Evolutionary conservation across 139 green algal species (phyloP).

Genomic region (Chara braunii): DNA sequence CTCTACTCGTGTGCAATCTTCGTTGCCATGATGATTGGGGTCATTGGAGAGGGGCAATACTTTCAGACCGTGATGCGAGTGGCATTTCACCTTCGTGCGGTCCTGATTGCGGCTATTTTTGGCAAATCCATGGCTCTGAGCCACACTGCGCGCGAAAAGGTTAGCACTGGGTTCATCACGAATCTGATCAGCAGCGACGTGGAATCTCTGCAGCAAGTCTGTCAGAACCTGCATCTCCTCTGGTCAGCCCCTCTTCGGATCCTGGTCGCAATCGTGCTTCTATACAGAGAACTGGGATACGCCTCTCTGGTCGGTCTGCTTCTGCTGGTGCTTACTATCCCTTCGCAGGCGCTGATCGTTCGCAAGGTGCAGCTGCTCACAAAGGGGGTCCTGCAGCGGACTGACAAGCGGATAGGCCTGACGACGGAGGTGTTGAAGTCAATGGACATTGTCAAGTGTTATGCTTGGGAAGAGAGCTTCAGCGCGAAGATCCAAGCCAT

Average conservation of each 20-base stretch:
- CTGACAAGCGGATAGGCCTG: constrained; percentile 32
- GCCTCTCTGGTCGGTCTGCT: constrained; percentile 16
- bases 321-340: constrained; percentile 38
- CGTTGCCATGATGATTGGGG: constrained; percentile 26
- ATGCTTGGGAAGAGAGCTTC: constrained; percentile 40
- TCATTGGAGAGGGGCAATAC: constrained; percentile 34
- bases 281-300: constrained; percentile 38
- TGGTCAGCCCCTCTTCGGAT: constrained; percentile 40
- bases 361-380: constrained; percentile 5
- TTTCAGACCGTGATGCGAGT: constrained; percentile 43
- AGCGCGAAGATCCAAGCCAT: constrained; percentile 20
- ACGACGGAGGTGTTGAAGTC: constrained; percentile 34
- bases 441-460: constrained; percentile 43
- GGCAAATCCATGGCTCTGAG: constrained; percentile 30
- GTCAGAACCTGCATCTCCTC: constrained; percentile 37
- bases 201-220: constrained; percentile 18
- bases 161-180: constrained; percentile 25
- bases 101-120: constrained; percentile 37
- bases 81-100: constrained; percentile 31
- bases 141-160: constrained; percentile 1
- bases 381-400: constrained; percentile 8
- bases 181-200: constrained; percentile 41
- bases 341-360: constrained; percentile 31
- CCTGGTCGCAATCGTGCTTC: constrained; percentile 34
- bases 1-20: constrained; percentile 33